These are phyloP conservation scores for Astrothelium macrocarpum DNA, from an alignment of 495 filamentous ascomycete genomes.

Conservation along the genomic window DNA sequence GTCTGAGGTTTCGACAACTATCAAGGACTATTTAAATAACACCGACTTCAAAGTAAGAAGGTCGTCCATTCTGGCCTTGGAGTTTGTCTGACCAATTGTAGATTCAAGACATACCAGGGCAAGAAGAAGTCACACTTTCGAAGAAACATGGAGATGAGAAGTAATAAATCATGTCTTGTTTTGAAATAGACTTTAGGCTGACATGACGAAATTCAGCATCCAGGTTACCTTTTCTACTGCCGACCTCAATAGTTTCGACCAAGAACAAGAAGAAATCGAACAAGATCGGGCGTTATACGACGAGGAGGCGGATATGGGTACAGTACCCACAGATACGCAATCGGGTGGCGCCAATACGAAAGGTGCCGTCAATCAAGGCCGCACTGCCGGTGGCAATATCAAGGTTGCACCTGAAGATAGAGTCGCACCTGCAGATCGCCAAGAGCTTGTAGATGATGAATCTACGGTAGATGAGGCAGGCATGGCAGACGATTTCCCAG, in stretches of 20 bases:
- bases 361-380: constrained; percentile 43
- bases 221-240: constrained; percentile 86
- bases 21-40: constrained; percentile 67
- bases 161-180: constrained; percentile 40
- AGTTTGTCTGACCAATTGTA: constrained; percentile 20
- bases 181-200: constrained; percentile 11
- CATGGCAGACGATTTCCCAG: constrained; percentile 53
- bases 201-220: constrained; percentile 50
- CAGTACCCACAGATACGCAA: constrained; percentile 26
- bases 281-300: constrained; percentile 34
- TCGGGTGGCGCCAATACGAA: constrained; percentile 46
- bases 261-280: constrained; percentile 48
- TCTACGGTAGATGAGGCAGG: constrained; percentile 29
- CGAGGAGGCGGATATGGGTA: constrained; percentile 24
- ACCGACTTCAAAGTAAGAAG: constrained; percentile 45
- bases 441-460: constrained; percentile 39
- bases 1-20: constrained; percentile 48
- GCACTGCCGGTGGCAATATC: constrained; percentile 39
- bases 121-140: constrained; percentile 77
- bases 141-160: constrained; percentile 81
- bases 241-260: constrained; percentile 68
- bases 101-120: constrained; percentile 67
- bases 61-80: neutral
- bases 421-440: constrained; percentile 47
- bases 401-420: constrained; percentile 49